These are phyloP conservation scores for Kondoa malvinella DNA, from an alignment of 768 basidiomycete genomes.

Conservation along the genomic window DNA sequence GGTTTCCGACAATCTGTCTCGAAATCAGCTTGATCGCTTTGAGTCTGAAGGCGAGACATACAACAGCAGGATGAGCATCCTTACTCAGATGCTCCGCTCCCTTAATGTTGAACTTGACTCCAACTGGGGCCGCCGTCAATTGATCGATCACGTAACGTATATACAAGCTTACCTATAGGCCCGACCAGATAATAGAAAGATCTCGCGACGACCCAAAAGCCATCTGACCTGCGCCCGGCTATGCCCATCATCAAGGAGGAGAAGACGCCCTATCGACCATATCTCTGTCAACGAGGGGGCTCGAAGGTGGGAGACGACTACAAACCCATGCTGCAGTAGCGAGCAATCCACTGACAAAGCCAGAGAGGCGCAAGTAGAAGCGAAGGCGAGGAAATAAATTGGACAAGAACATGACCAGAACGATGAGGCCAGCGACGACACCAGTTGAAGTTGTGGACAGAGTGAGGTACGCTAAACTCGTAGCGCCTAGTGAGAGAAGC, in stretches of 20 bases:
- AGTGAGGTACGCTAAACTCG: no score
- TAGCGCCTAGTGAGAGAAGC: no score
- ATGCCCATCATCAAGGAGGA: constrained; percentile 50
- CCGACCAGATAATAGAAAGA: constrained; percentile 59
- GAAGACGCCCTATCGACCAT: constrained; percentile 38
- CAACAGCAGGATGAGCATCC: constrained; percentile 28
- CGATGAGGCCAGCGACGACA: no score
- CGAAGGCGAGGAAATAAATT: not conserved
- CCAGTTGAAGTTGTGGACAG: no score
- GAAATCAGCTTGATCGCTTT: constrained; percentile 32
- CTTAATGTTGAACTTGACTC: constrained; percentile 58
- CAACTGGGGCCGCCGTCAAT: constrained; percentile 33
- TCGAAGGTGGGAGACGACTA: not conserved
- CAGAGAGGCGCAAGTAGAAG: constrained; percentile 1
- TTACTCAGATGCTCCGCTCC: constrained; percentile 62
- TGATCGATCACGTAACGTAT: not conserved
- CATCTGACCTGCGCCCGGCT: constrained; percentile 41
- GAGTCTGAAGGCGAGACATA: constrained; percentile 6
- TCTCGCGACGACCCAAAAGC: constrained; percentile 65
- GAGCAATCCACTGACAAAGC: not conserved
- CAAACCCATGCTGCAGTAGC: not conserved
- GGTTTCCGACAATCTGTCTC: constrained; percentile 65
- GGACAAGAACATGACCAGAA: constrained; percentile 2
- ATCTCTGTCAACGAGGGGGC: not conserved
- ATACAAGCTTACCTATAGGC: constrained; percentile 30